phyloP scores from a whole-genome alignment of 306 rosid species.

The Corylus americana region DNA sequence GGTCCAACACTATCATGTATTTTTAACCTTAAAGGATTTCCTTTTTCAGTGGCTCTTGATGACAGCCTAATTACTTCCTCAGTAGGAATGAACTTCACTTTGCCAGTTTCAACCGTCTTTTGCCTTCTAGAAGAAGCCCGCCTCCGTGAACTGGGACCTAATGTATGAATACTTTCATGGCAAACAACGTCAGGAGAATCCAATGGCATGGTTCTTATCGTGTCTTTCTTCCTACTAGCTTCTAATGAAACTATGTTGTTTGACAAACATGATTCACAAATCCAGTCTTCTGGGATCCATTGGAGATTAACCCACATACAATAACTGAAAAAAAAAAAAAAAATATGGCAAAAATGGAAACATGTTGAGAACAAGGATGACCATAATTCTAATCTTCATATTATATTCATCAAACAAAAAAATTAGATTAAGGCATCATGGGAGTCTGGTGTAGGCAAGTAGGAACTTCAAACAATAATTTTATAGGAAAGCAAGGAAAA shows the following conservation, averaged over 20 bases:
- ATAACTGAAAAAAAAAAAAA: constrained; percentile 46
- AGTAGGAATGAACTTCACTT: constrained; percentile 54
- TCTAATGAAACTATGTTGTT: constrained; percentile 4
- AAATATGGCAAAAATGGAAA: constrained; percentile 18
- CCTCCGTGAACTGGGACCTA: constrained; percentile 10
- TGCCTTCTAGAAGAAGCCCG: constrained; percentile 34
- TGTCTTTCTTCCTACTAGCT: constrained; percentile 6
- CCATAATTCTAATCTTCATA: background rate
- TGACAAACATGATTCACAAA: constrained; percentile 51
- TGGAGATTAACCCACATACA: constrained; percentile 36
- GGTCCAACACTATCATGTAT: constrained; percentile 12
- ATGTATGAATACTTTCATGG: background rate
- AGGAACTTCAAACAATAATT: background rate
- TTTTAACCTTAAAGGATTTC: constrained; percentile 14
- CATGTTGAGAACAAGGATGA: constrained; percentile 23
- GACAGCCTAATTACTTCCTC: constrained; percentile 69
- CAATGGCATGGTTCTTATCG: background rate
- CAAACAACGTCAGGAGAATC: background rate
- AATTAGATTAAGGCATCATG: background rate
- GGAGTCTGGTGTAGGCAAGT: background rate
- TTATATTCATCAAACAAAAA: constrained; percentile 5
- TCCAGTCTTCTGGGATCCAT: constrained; percentile 46
- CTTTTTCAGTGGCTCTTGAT: constrained; percentile 4
- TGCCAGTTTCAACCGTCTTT: constrained; percentile 33
- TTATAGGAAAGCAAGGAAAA: background rate